Base-by-base conservation (phyloP, 495 filamentous ascomycete species). In the Penicillium mononematosum region DNA sequence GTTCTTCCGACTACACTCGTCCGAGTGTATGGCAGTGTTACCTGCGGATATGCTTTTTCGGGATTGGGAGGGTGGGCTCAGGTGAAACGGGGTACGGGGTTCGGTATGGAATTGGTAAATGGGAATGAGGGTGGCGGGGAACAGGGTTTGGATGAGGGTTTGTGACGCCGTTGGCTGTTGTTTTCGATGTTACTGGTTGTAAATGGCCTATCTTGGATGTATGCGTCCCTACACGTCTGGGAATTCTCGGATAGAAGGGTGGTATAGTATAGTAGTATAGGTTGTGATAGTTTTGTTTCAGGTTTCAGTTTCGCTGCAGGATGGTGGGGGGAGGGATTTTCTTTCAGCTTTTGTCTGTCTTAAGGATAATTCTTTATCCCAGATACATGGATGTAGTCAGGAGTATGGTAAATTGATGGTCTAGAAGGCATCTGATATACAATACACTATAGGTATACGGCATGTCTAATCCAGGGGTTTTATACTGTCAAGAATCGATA, bases 101-200 rank as follows among this genome's bases (percentile, higher is more conserved):
- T 39, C 0, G 14, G 36, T 6, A 39, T 39, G 16, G 3, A 39
- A 17, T 39, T 39, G 36, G 34, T 11, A 38, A 38, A 17, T 39
- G 36, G 36, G 6, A 7, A 39, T 9, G n/a, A 11, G 3, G 16
- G 6, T 38, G 36, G 36, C 24, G 5, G 36, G 16, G 7, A 2
- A 17, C 16, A 17, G n/a, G 36, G 36, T 16, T 39, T 39, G 5
- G 3, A 39, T 39, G n/a, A 16, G 8, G 36, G n/a, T 4, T 16
- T n/a, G 41, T n/a, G 48, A 24, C 34, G 20, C 32, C 39, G 48
- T 51, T 51, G 49, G 49, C 17, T 42, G 36, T 20, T 22, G 36
- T 4, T 31, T 51, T 51, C 31, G 38, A 12, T 31, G 22, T 4
- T 41, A 51, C 49, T 41, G 49, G 49, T 36, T 51, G 36, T 20